A percentile compares a stretch with the other conserved stretches of the same genome.
Conservation (phyloP, 2,329 filamentous ascomycete genomes). For the Aspergillus awamori region DNA sequence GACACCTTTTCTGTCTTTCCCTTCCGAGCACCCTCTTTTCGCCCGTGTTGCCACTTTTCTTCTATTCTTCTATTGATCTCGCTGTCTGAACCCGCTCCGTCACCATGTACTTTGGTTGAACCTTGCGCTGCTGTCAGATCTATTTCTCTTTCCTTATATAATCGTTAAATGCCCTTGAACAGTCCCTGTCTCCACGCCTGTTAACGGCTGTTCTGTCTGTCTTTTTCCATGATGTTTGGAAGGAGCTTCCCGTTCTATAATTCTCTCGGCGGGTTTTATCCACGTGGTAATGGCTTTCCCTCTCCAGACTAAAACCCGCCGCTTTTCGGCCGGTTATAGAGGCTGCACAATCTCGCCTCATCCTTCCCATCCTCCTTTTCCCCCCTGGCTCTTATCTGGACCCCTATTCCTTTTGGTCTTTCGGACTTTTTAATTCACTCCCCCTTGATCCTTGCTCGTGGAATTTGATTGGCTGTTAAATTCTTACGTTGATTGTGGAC, state of each 20-base stretch:
- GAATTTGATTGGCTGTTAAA: constrained; percentile 2
- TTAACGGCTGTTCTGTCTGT: constrained; percentile 17
- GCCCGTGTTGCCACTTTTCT: constrained; percentile 12
- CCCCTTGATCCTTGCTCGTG: constrained; percentile 12
- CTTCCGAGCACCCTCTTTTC: constrained; percentile 19
- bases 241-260: constrained; percentile 43
- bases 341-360: constrained; percentile 8
- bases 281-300: constrained; percentile 44
- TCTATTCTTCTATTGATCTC: not conserved
- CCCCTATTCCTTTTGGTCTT: not conserved
- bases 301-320: constrained; percentile 4
- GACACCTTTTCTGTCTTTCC: constrained; percentile 4
- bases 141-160: not conserved
- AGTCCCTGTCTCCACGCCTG: constrained; percentile 5
- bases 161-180: not conserved
- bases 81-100: constrained; percentile 5
- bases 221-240: constrained; percentile 42
- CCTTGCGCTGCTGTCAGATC: not conserved
- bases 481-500: constrained; percentile 1
- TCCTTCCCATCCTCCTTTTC: not conserved
- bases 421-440: not conserved
- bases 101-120: constrained; percentile 19
- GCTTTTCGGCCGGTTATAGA: not conserved
- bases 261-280: constrained; percentile 42
- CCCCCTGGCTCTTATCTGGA: not conserved